phyloP scores from a whole-genome alignment of 1,139 yeast species.

The Lodderomyces margitis region DNA sequence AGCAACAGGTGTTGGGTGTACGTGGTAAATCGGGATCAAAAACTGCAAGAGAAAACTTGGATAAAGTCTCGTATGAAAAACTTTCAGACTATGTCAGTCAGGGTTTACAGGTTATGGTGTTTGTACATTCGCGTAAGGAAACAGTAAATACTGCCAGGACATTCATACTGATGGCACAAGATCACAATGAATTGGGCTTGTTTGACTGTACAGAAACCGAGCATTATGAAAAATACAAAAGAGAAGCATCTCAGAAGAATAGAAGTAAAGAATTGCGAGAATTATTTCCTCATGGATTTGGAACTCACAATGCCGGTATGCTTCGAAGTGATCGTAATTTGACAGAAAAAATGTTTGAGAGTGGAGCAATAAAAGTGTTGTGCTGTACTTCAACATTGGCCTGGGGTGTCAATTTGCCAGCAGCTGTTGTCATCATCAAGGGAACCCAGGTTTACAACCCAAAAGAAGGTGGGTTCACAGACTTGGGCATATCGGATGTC shows the following conservation, averaged over 20 bases:
- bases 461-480: slow-evolving; percentile 90
- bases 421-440: slow-evolving; percentile 93
- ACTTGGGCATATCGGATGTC: slow-evolving; percentile 93
- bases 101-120: slow-evolving; percentile 93
- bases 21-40: slow-evolving; percentile 72
- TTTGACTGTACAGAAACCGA: slow-evolving; percentile 62
- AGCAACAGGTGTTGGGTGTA: slow-evolving; percentile 86
- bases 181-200: slow-evolving; percentile 50
- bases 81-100: slow-evolving; percentile 60
- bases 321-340: slow-evolving; percentile 84
- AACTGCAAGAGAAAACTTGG: slow-evolving; percentile 74
- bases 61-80: slow-evolving; percentile 74
- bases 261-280: slow-evolving; percentile 81
- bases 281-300: slow-evolving; percentile 79
- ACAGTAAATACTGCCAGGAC: slow-evolving; percentile 80
- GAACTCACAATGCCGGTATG: slow-evolving; percentile 98
- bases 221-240: slow-evolving; percentile 45
- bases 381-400: slow-evolving; percentile 98
- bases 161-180: slow-evolving; percentile 67
- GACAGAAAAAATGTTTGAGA: slow-evolving; percentile 81
- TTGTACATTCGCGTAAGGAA: slow-evolving; percentile 93
- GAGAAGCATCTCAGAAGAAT: slow-evolving; percentile 68
- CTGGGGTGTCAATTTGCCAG: slow-evolving; percentile 99
- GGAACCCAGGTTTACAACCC: slow-evolving; percentile 97
- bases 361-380: slow-evolving; percentile 84